These are phyloP conservation scores for Acer campestre DNA, from an alignment of 345 rosid species.

Conservation along the genomic window DNA sequence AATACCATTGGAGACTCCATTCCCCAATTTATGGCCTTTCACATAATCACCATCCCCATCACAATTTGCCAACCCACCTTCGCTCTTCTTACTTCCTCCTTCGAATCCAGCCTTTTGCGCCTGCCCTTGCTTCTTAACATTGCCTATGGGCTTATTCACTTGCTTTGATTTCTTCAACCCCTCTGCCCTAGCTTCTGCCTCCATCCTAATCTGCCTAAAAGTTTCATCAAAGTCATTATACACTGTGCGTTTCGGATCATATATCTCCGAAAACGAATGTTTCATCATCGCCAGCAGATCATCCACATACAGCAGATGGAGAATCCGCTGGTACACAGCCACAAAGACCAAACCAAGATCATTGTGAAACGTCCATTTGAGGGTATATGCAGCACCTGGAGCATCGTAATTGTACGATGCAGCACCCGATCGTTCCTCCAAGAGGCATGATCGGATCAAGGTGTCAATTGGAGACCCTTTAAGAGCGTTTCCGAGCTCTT, in stretches of 20 bases:
- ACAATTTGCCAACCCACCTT: conserved; percentile 37
- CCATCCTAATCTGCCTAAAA: conserved; percentile 90
- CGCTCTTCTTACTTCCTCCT: conserved; percentile 60
- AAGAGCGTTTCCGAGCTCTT: conserved; percentile 90
- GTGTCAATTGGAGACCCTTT: conserved; percentile 93
- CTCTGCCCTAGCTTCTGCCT: conserved; percentile 91
- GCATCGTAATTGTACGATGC: conserved; percentile 74
- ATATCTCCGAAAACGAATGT: conserved; percentile 72
- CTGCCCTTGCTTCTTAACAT: conserved; percentile 65
- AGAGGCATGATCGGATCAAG: conserved; percentile 83
- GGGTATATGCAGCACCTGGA: conserved; percentile 84
- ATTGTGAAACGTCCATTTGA: conserved; percentile 95
- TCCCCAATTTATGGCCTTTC: conserved; percentile 53
- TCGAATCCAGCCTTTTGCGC: conserved; percentile 53
- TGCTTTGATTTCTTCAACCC: conserved; percentile 79
- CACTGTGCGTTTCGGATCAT: conserved; percentile 64
- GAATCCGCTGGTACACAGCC: conserved; percentile 94
- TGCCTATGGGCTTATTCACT: conserved; percentile 49
- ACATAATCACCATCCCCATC: conserved; percentile 57
- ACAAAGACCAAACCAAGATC: conserved; percentile 97
- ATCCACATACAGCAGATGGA: conserved; percentile 87
- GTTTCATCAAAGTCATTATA: conserved; percentile 78
- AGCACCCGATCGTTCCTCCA: conserved; percentile 96
- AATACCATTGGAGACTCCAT: conserved; percentile 62
- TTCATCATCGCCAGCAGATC: conserved; percentile 80